Percentiles rank a stretch among this genome's conserved stretches.
Evolutionary conservation across 2,329 filamentous ascomycete genomes (phyloP).

Genomic region (Curvularia spicifera): DNA sequence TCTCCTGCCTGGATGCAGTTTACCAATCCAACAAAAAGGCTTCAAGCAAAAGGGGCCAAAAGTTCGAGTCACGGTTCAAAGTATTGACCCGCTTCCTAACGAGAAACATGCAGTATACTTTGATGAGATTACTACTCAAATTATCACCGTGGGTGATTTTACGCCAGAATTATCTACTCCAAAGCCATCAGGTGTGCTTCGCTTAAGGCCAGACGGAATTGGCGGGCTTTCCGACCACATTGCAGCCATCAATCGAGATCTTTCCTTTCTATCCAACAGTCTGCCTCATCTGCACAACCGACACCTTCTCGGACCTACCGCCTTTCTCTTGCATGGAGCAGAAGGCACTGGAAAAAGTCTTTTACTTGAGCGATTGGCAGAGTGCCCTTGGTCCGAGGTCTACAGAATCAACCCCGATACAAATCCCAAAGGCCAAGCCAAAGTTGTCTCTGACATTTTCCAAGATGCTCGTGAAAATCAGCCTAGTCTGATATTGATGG

Average conservation of each 20-base stretch:
- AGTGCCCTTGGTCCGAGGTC: conserved; percentile 72
- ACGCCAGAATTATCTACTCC: conserved; percentile 11
- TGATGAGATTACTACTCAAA: conserved; percentile 32
- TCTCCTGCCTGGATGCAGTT: conserved; percentile 71
- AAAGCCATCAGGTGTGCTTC: conserved; percentile 24
- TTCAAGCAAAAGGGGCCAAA: conserved; percentile 57
- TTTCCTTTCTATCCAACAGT: conserved; percentile 51
- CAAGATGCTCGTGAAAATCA: conserved; percentile 70
- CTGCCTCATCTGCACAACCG: conserved; percentile 25
- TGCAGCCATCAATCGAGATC: conserved; percentile 68
- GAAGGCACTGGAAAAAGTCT: conserved; percentile 85
- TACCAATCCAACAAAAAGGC: conserved; percentile 62
- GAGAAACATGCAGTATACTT: conserved; percentile 40
- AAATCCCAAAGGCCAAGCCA: conserved; percentile 53
- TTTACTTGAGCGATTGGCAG: conserved; percentile 70
- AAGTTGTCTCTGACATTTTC: conserved; percentile 71
- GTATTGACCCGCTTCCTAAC: conserved; percentile 56
- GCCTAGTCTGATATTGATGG: conserved; percentile 80
- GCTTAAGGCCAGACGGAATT: conserved; percentile 58
- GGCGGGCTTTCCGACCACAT: conserved; percentile 73
- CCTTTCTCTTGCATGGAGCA: conserved; percentile 78
- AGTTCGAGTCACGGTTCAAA: conserved; percentile 65
- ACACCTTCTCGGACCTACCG: conserved; percentile 52
- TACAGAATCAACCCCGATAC: conserved; percentile 63
- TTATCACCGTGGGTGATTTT: conserved; percentile 26